A percentile compares a stretch with the other conserved stretches of the same genome.
phyloP scores from a whole-genome alignment of 2,329 filamentous ascomycete genomes.

The Thielaviopsis punctulata region DNA sequence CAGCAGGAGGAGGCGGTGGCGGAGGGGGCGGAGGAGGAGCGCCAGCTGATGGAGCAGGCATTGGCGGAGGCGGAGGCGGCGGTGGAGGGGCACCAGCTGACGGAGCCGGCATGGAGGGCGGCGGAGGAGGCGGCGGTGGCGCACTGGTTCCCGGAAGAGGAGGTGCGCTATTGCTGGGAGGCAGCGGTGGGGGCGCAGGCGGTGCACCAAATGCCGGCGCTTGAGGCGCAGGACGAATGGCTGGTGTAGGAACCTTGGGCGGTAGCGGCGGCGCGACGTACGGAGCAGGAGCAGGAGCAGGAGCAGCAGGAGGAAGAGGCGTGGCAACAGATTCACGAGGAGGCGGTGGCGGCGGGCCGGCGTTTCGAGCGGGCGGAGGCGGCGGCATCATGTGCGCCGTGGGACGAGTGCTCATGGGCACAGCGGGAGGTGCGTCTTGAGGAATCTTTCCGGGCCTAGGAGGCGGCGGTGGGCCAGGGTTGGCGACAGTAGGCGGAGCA shows the following conservation, averaged over 20 bases:
- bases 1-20: constrained; percentile 20
- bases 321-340: constrained; percentile 16
- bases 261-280: neutral
- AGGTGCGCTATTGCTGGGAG: constrained; percentile 36
- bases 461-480: constrained; percentile 10
- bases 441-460: constrained; percentile 9
- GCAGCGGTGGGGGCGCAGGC: constrained; percentile 12
- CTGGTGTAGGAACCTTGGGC: neutral
- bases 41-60: constrained; percentile 15
- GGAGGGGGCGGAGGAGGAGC: constrained; percentile 23
- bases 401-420: constrained; percentile 12
- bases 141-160: constrained; percentile 29
- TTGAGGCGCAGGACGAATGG: constrained; percentile 1
- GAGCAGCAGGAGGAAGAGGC: constrained; percentile 10
- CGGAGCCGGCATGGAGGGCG: constrained; percentile 21
- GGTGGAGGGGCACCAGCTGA: constrained; percentile 23
- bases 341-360: constrained; percentile 15
- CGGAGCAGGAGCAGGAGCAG: constrained; percentile 7
- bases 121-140: constrained; percentile 33
- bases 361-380: constrained; percentile 6
- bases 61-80: constrained; percentile 28
- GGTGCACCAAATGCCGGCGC: neutral
- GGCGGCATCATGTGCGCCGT: constrained; percentile 8
- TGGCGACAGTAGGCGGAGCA: constrained; percentile 1
- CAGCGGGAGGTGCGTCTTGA: constrained; percentile 8